Base-by-base conservation (phyloP, 2,329 filamentous ascomycete genomes). In the Podosphaera aphanis region DNA sequence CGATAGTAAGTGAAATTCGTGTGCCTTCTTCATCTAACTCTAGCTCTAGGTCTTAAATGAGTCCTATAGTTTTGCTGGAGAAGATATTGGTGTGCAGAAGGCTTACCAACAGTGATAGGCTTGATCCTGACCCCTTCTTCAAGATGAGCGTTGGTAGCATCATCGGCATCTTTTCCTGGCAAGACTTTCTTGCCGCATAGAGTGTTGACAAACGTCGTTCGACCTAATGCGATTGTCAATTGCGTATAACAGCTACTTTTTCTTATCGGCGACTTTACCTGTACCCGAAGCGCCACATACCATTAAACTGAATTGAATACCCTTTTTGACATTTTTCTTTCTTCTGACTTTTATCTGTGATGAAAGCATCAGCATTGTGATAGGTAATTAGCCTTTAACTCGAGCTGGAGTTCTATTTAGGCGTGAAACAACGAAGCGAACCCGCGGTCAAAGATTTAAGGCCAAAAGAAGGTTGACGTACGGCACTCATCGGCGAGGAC, bases 241-340 rank as follows among this genome's bases (percentile, higher is more conserved):
- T 44, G 39, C 21, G 21, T 45, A n/a, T 13, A n/a, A 18, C 19
- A 16, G 25, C 21, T 33, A 39, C n/a, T 16, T 16, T 47, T 20
- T 21, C 40, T 35, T 48, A 44, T 42, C 16, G 11, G 50, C 45
- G 43, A 49, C 68, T 73, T 60, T 77, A 93, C 85, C 90, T 66
- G 90, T 95, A 66, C 90, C 90, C 58, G 88, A 95, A 63, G 90
- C 90, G 70, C 90, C 90, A 64, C 90, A 95, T 61, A 98, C 90
- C 90, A 98, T 98, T 75, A 98, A 68, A 66, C 86, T 95, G 72
- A 98, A 98, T 73, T 98, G 90, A 62, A 98, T 95, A 63, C 90
- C 90, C 55, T 60, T 60, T 53, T 60, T 60, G 70, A 98, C 88
- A 75, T 98, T 95, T 83, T 98, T 98, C 88, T 98, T 98, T 68